A percentile compares a stretch with the other conserved stretches of the same genome.
Conservation (phyloP, 805 yeast species). For the Saccharomycopsis amapae region DNA sequence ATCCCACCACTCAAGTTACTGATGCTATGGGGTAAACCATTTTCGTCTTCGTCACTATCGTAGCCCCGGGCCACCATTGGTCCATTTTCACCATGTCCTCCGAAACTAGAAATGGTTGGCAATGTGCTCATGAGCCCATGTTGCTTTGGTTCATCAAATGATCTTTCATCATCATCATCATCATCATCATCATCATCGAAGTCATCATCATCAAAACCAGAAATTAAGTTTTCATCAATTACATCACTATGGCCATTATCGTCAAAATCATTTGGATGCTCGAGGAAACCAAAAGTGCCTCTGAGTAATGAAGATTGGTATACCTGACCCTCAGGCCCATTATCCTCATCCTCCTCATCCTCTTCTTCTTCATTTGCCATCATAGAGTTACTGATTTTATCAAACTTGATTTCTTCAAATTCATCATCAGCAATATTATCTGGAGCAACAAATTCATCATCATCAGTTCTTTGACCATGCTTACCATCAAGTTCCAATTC, state of each 20-base stretch:
- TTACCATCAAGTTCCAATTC: not conserved
- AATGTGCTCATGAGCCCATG: conserved; percentile 22
- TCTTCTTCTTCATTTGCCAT: not conserved
- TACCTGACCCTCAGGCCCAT: not conserved
- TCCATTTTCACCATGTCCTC: conserved; percentile 1
- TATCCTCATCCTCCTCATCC: conserved; percentile 3
- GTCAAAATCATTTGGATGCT: not conserved
- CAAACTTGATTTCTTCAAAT: conserved; percentile 15
- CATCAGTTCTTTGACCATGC: conserved; percentile 3
- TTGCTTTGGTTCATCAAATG: conserved; percentile 22
- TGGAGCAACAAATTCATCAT: conserved; percentile 14
- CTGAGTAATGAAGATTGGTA: conserved; percentile 3
- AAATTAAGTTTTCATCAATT: conserved; percentile 19
- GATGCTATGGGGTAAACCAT: not conserved
- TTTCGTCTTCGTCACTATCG: not conserved
- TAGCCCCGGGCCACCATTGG: not conserved
- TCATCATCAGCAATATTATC: conserved; percentile 13
- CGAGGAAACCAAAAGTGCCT: conserved; percentile 5
- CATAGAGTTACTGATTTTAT: not conserved
- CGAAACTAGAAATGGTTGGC: conserved; percentile 20
- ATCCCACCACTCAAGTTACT: conserved; percentile 3
- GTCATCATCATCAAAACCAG: conserved; percentile 12
- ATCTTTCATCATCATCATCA: conserved; percentile 15
- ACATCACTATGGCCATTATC: conserved; percentile 10
- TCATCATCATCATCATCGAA: conserved; percentile 20